Conservation (phyloP, 1,284 basidiomycete species). For the Anthracocystis setariae region DNA sequence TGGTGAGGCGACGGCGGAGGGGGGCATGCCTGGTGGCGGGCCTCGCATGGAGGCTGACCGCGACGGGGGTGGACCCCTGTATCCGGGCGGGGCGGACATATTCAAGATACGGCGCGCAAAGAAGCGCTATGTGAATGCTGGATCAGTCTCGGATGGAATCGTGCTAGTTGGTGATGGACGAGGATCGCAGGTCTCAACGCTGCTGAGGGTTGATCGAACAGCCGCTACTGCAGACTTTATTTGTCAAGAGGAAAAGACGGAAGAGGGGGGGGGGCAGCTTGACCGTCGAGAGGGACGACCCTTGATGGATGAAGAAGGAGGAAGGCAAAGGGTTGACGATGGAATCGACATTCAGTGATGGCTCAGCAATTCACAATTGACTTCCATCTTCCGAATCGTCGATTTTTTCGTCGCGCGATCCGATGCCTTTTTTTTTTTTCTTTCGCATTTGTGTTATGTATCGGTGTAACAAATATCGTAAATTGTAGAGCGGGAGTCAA, state of each 20-base stretch:
- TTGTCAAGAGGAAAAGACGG: background rate
- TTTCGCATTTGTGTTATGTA: no score
- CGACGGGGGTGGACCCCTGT: slow-evolving; percentile 44
- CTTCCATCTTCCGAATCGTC: slow-evolving; percentile 36
- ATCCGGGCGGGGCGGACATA: slow-evolving; percentile 58
- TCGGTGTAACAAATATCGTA: no score
- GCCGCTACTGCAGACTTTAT: no score
- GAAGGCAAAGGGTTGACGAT: no score
- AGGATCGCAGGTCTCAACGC: no score
- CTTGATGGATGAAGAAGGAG: slow-evolving; percentile 2
- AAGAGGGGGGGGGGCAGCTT: background rate
- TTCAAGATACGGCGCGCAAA: background rate
- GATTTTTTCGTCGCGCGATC: slow-evolving; percentile 12
- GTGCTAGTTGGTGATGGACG: background rate
- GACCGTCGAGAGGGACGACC: slow-evolving; percentile 1
- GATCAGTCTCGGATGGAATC: no score
- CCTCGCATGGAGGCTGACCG: slow-evolving; percentile 51
- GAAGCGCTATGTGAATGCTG: background rate
- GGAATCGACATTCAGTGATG: no score
- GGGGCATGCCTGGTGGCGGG: slow-evolving; percentile 45
- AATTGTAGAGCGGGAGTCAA: no score
- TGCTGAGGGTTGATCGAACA: no score
- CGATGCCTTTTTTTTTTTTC: background rate
- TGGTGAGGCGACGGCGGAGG: slow-evolving; percentile 19
- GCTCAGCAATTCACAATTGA: no score